Evolutionary conservation across 2,329 filamentous ascomycete genomes (phyloP).

Genomic region (Neofusicoccum laricinum): DNA sequence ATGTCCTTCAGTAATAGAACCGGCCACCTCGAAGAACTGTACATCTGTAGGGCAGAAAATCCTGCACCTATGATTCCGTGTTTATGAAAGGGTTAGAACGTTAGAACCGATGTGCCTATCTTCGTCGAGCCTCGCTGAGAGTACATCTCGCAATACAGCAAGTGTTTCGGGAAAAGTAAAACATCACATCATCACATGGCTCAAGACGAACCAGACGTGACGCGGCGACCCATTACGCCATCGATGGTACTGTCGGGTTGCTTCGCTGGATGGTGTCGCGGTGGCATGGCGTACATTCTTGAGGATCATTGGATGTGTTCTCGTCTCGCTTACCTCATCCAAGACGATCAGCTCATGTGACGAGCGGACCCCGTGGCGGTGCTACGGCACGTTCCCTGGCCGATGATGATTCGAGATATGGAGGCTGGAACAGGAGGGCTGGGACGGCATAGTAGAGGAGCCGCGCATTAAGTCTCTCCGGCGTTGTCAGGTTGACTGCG

Average conservation of each 20-base stretch:
- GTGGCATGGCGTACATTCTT: constrained; percentile 6
- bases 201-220: background rate
- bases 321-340: background rate
- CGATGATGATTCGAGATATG: background rate
- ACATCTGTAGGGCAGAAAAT: background rate
- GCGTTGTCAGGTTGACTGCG: background rate
- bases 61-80: background rate
- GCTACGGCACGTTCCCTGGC: background rate
- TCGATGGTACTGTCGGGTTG: background rate
- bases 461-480: too few species aligned
- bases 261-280: background rate
- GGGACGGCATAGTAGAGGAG: too few species aligned
- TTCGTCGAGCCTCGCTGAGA: too few species aligned
- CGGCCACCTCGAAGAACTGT: background rate
- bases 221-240: background rate
- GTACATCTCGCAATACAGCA: too few species aligned
- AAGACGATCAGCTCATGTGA: background rate
- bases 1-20: background rate
- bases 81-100: too few species aligned
- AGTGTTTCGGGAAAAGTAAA: too few species aligned
- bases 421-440: background rate
- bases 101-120: too few species aligned
- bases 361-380: background rate
- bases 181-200: background rate
- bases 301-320: background rate